A percentile compares a stretch with the other conserved stretches of the same genome.
Evolutionary conservation across 208 protist species (phyloP).

Genomic region (Wallacemonas sp.): DNA sequence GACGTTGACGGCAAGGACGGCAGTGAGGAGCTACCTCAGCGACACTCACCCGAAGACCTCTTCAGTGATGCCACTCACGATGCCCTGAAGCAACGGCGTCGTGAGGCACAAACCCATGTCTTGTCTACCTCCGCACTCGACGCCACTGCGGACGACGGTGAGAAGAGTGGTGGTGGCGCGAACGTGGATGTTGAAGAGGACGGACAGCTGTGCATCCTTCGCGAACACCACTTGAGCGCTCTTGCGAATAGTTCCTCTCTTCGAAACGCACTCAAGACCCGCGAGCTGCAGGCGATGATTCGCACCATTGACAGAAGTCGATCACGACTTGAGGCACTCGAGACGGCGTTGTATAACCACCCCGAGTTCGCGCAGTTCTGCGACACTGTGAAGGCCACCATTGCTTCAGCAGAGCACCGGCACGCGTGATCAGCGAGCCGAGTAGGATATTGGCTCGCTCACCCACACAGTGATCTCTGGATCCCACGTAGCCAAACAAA

Average conservation of each 20-base stretch:
- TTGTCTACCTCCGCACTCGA: background rate
- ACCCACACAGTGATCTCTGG: too few relatives aligned
- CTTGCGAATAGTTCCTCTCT: slow-evolving; percentile 42
- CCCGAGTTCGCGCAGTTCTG: slow-evolving; percentile 74
- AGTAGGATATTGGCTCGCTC: too few relatives aligned
- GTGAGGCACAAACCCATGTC: background rate
- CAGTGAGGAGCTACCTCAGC: too few relatives aligned
- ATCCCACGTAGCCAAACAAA: too few relatives aligned
- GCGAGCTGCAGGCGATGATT: slow-evolving; percentile 62
- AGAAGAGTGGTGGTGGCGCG: background rate
- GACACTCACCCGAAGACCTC: slow-evolving; percentile 5
- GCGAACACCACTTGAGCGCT: slow-evolving; percentile 58
- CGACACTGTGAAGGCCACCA: slow-evolving; percentile 42
- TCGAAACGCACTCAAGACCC: slow-evolving; percentile 43
- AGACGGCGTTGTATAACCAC: slow-evolving; percentile 75
- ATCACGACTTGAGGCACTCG: slow-evolving; percentile 70
- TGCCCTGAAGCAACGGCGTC: background rate
- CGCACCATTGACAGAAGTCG: slow-evolving; percentile 66
- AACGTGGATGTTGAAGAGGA: slow-evolving; percentile 15
- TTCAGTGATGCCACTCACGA: slow-evolving; percentile 8
- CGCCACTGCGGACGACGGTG: background rate
- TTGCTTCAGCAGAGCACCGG: slow-evolving; percentile 32
- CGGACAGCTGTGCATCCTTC: slow-evolving; percentile 47
- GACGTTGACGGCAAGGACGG: background rate
- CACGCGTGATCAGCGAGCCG: background rate